phyloP scores from a whole-genome alignment of 805 yeast genomes.

The Ogataea dorogensis region DNA sequence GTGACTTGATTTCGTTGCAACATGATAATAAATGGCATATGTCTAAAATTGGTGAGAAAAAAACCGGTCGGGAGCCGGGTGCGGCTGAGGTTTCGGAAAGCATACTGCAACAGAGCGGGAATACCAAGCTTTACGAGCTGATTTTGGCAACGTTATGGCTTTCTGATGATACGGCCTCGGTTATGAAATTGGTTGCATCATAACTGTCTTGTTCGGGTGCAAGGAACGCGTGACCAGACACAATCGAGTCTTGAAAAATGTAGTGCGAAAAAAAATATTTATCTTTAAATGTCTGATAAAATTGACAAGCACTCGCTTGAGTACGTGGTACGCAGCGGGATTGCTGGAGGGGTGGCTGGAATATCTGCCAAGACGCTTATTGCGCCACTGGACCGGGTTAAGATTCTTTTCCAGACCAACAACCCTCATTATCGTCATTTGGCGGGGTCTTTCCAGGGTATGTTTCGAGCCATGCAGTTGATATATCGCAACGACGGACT shows the following conservation, averaged over 20 bases:
- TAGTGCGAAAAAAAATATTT: neutral
- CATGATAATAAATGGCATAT: conserved; percentile 16
- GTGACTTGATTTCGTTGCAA: conserved; percentile 15
- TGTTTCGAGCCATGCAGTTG: conserved; percentile 65
- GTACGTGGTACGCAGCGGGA: conserved; percentile 77
- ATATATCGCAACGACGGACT: conserved; percentile 72
- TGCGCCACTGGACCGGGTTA: conserved; percentile 94
- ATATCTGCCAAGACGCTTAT: conserved; percentile 93
- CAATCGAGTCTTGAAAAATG: conserved; percentile 3
- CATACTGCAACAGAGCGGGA: conserved; percentile 20
- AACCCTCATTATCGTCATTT: conserved; percentile 83
- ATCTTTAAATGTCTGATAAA: conserved; percentile 8
- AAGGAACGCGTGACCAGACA: conserved; percentile 9
- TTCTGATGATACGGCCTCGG: conserved; percentile 12
- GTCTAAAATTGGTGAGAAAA: conserved; percentile 12
- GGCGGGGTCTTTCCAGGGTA: conserved; percentile 77
- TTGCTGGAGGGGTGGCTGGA: conserved; percentile 96
- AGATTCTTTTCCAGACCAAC: conserved; percentile 91
- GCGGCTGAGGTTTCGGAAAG: conserved; percentile 11
- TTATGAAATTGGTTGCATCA: too few species aligned
- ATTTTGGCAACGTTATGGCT: conserved; percentile 31
- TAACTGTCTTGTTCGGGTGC: too few species aligned
- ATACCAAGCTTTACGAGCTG: conserved; percentile 25
- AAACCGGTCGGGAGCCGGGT: conserved; percentile 4
- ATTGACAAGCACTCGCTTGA: conserved; percentile 72